A percentile compares a stretch with the other conserved stretches of the same genome.
Conservation (phyloP, 768 basidiomycete species). For the Crepidotus variabilis region DNA sequence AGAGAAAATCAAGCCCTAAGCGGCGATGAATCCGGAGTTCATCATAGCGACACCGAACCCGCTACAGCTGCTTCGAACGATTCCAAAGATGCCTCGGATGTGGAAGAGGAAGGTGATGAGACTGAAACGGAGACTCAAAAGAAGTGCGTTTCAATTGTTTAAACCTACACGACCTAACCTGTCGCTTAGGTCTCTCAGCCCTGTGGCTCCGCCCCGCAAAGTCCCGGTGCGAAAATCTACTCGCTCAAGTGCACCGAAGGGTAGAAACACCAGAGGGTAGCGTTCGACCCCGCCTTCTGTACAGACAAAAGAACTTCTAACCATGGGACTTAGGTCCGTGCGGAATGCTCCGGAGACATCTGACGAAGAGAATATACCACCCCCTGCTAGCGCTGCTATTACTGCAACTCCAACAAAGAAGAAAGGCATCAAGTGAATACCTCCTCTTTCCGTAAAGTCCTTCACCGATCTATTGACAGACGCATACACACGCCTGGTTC, state of each 20-base stretch:
- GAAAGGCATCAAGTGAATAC: conserved; percentile 27
- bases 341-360: conserved; percentile 12
- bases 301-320: no score
- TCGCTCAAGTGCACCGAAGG: not conserved
- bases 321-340: not conserved
- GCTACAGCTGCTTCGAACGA: not conserved
- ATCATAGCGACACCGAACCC: not conserved
- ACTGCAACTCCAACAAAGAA: conserved; percentile 25
- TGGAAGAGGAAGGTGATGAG: not conserved
- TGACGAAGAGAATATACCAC: conserved; percentile 17
- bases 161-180: not conserved
- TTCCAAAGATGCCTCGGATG: not conserved
- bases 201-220: not conserved
- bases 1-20: conserved; percentile 9
- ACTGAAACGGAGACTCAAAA: not conserved
- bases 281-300: not conserved
- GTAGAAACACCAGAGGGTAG: conserved; percentile 2
- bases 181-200: not conserved
- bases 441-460: not conserved
- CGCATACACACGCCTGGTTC: conserved; percentile 23
- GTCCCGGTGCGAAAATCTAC: not conserved
- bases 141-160: not conserved
- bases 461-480: conserved; percentile 10
- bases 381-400: conserved; percentile 10
- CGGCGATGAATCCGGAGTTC: conserved; percentile 2